Evolutionary conservation across 805 yeast species (phyloP).

Genomic region (Barnettozyma populi): DNA sequence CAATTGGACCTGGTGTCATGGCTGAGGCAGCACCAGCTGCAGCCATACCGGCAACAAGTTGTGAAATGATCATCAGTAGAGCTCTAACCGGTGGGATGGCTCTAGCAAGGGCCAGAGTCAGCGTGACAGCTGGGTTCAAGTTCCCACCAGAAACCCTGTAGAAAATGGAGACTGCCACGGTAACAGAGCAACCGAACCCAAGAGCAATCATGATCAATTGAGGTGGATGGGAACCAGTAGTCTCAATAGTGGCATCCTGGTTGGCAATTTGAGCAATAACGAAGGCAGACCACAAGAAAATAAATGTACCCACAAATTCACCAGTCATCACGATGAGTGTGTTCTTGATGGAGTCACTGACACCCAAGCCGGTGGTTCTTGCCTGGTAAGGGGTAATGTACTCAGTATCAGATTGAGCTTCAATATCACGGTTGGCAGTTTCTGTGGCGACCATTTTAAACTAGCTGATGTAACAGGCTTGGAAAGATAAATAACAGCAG

Average conservation of each 20-base stretch:
- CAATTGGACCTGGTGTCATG: slow-evolving; percentile 75
- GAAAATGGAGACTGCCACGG: slow-evolving; percentile 64
- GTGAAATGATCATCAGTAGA: slow-evolving; percentile 56
- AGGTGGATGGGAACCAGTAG: slow-evolving; percentile 50
- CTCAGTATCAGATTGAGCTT: slow-evolving; percentile 33
- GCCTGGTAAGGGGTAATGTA: slow-evolving; percentile 36
- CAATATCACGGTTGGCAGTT: slow-evolving; percentile 27
- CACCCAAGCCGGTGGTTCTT: slow-evolving; percentile 33
- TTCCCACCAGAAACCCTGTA: slow-evolving; percentile 84
- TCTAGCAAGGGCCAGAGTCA: slow-evolving; percentile 63
- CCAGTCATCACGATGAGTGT: slow-evolving; percentile 66
- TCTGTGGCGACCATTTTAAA: slow-evolving; percentile 9
- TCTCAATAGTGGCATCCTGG: slow-evolving; percentile 36
- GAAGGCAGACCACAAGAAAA: slow-evolving; percentile 77
- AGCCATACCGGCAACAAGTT: slow-evolving; percentile 81
- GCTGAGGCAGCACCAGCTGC: slow-evolving; percentile 88
- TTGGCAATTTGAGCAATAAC: slow-evolving; percentile 82
- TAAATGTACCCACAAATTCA: slow-evolving; percentile 82
- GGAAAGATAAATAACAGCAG: background rate
- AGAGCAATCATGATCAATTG: slow-evolving; percentile 74
- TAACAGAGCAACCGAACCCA: slow-evolving; percentile 83
- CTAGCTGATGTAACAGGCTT: background rate
- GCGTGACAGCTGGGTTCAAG: slow-evolving; percentile 84
- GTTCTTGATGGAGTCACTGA: slow-evolving; percentile 43
- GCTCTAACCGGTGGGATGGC: slow-evolving; percentile 74